These are phyloP conservation scores for Kluyveromyces sp. DNA, from an alignment of 1,139 yeast genomes.

Conservation along the genomic window DNA sequence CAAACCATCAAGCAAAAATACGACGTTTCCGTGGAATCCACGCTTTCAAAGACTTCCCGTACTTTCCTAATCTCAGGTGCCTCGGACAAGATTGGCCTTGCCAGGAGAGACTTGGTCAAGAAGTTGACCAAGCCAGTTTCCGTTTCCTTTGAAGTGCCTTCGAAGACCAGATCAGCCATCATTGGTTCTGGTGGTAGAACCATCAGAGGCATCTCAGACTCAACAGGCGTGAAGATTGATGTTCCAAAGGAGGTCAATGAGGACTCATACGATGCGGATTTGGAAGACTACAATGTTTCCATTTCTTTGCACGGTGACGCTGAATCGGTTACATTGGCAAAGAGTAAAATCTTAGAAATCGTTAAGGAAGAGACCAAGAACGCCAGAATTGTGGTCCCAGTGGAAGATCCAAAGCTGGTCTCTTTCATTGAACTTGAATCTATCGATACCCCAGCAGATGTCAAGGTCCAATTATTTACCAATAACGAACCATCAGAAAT, in stretches of 20 bases:
- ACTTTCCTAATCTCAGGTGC: slow-evolving; percentile 81
- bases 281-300: slow-evolving; percentile 47
- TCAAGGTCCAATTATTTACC: slow-evolving; percentile 17
- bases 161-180: slow-evolving; percentile 67
- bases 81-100: slow-evolving; percentile 57
- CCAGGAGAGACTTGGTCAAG: slow-evolving; percentile 69
- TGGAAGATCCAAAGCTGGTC: slow-evolving; percentile 38
- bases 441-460: slow-evolving; percentile 15
- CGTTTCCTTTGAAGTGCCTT: slow-evolving; percentile 60
- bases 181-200: slow-evolving; percentile 87
- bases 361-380: slow-evolving; percentile 68
- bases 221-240: slow-evolving; percentile 62
- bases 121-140: slow-evolving; percentile 71
- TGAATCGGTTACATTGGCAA: slow-evolving; percentile 75
- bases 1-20: slow-evolving; percentile 53
- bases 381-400: slow-evolving; percentile 41
- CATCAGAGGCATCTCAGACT: slow-evolving; percentile 69
- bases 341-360: slow-evolving; percentile 58
- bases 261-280: slow-evolving; percentile 33
- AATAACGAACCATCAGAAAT: slow-evolving; percentile 19
- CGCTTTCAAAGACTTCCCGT: slow-evolving; percentile 69
- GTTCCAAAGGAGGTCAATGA: slow-evolving; percentile 44
- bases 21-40: slow-evolving; percentile 71
- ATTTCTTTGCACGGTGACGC: slow-evolving; percentile 77
- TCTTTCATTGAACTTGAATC: slow-evolving; percentile 43